Evolutionary conservation across 2,329 filamentous ascomycete species (phyloP), one percentile per base, ranked within the genome.

Genomic region (Tolypocladium amazonense): DNA sequence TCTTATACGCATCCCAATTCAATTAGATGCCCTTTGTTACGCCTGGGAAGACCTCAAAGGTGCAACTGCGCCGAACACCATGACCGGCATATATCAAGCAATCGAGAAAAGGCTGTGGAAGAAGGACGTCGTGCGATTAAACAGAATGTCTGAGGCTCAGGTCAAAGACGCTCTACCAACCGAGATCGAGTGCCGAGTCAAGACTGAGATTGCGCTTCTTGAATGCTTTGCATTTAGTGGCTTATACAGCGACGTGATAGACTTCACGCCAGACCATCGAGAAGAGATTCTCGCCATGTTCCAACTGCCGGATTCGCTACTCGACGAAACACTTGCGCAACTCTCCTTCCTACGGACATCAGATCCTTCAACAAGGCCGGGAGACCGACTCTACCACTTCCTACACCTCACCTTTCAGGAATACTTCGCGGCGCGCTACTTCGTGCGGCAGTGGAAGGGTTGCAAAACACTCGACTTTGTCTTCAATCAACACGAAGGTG

Each of bases 401-500:
- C 27, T 77, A 30, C 75, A 78, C 61, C 62, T 77, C 12, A 77
- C 75, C 1, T 75, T 74, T 61, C 74, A 77, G 59, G 75, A 77
- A 61, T 77, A 69, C 58, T 77, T 77, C 65, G 74, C 72, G 0
- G 76, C 75, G 2, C 66, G 61, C 30, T 75, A 76, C 61, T 76
- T 76, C 62, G 68, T 69, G 20, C 65, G 64, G 39, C 64, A 69
- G 23, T 76, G 71, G 70, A 64, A 33, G 30, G 30, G 30, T 33
- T 33, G 30, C 30, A 33, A 33, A 33, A 33, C 30, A 33, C 30
- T 33, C 30, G 30, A 33, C 30, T 33, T 33, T 33, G 30, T 33
- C 30, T 33, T 33, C 30, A 33, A 33, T 33, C 30, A 33, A 33
- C 30, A 33, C 30, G 30, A n/a, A n/a, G n/a, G 30, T 33, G 7